Percentiles rank a stretch among this genome's conserved stretches.
phyloP scores from a whole-genome alignment of 2,329 filamentous ascomycete species.

The Thielaviopsis musarum region DNA sequence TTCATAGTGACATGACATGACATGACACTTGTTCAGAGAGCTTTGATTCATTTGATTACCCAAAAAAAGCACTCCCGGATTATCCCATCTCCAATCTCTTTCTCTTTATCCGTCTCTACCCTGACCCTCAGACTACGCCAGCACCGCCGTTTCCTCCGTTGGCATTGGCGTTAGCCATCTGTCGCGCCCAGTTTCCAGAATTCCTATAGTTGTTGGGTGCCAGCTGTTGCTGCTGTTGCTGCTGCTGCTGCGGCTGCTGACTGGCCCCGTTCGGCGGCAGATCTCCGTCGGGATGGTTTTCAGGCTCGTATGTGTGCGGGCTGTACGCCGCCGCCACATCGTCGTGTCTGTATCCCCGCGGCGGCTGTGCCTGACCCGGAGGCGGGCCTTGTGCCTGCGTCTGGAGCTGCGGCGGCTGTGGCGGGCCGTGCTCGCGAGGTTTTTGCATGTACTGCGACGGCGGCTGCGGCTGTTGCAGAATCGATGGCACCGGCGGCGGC shows the following conservation, averaged over 20 bases:
- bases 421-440: slow-evolving; percentile 5
- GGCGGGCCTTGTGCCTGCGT: not conserved
- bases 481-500: slow-evolving; percentile 8
- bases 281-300: slow-evolving; percentile 27
- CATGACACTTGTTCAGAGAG: too few relatives aligned
- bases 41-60: too few relatives aligned
- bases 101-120: not conserved
- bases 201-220: slow-evolving; percentile 38
- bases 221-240: not conserved
- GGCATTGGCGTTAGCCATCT: slow-evolving; percentile 14
- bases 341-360: slow-evolving; percentile 6
- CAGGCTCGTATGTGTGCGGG: slow-evolving; percentile 26
- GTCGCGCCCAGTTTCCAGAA: slow-evolving; percentile 31
- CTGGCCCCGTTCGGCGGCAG: slow-evolving; percentile 24
- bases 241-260: slow-evolving; percentile 15
- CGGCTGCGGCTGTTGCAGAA: slow-evolving; percentile 10
- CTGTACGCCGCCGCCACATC: slow-evolving; percentile 7
- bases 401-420: slow-evolving; percentile 8
- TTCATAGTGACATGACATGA: too few relatives aligned
- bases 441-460: slow-evolving; percentile 8
- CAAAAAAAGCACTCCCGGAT: too few relatives aligned
- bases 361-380: slow-evolving; percentile 2
- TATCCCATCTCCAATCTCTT: slow-evolving; percentile 8
- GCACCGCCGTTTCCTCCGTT: slow-evolving; percentile 32
- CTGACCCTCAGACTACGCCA: slow-evolving; percentile 20